Base-by-base conservation (phyloP, 1,139 yeast genomes). In the Yamadazyma atmosphaerica region DNA sequence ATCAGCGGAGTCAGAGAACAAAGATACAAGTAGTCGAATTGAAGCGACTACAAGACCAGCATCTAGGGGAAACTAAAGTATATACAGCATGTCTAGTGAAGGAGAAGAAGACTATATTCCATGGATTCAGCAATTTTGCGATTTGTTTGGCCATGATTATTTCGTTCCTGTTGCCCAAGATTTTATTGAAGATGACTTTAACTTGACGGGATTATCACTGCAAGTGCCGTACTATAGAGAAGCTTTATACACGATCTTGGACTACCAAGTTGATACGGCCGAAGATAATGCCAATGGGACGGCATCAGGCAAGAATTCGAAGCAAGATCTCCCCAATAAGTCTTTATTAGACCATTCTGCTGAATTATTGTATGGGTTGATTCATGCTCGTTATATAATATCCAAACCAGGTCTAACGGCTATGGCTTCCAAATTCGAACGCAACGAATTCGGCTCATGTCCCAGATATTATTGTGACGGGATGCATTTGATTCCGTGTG, bases 341-440 rank as follows among this genome's bases (percentile, higher is more conserved):
- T 86, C 92, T 7, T 60, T 88, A 40, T 76, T 92, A 34, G 92
- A 90, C 40, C 95, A 86, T 58, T 81, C 92, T 10, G 98, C 98
- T 1, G 97, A 89, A 61, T 74, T 88, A 43, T 70, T 94, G 36
- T 92, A 90, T 58, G 98, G 98, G 1, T 71, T 92, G 45, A 90
- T 94, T 39, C 99, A 92, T 61, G 96, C 97, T 6, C 71, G 99
- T 42, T 92, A 77, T 61, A 87, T 94, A 44, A 72, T 89, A 32
- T 84, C 96, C 6, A 86, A 92, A 51, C 92, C 83, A 32, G 99
- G 99, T 0, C 71, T 92, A 43, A 86, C 90, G 43, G 81, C 86
- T 27, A 90, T 92, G 98, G 96, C 95, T n/a, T 87, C 87, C 47
- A 92, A 92, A 58, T 92, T 86, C 61, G 96, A 89, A 53, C 76